Evolutionary conservation across 2,329 filamentous ascomycete species (phyloP).

Genomic region (Colletotrichum sp.): DNA sequence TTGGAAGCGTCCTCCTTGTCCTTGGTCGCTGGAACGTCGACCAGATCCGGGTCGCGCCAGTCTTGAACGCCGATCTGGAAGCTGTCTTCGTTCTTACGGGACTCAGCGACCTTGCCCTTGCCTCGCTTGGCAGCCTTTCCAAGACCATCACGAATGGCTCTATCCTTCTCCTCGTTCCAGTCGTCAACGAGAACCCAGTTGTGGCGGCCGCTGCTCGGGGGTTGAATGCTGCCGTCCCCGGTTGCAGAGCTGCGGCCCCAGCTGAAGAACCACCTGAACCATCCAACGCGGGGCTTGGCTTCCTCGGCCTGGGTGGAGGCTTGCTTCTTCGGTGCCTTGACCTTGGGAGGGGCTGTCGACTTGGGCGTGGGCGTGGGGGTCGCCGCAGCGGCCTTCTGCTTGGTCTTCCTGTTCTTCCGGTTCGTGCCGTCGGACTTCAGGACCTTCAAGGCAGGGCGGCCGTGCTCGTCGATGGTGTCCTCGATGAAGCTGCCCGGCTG

Average conservation of each 20-base stretch:
- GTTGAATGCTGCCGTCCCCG: constrained; percentile 61
- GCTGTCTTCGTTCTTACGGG: constrained; percentile 51
- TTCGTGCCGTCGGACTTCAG: constrained; percentile 50
- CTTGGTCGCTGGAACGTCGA: constrained; percentile 44
- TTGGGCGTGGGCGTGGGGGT: constrained; percentile 29
- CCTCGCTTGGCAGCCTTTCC: constrained; percentile 38
- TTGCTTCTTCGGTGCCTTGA: constrained; percentile 27
- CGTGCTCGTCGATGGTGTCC: constrained; percentile 64
- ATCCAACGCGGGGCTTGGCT: constrained; percentile 35
- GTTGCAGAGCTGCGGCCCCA: constrained; percentile 34
- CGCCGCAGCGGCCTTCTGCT: constrained; percentile 32
- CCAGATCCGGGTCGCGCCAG: constrained; percentile 71
- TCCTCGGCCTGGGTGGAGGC: constrained; percentile 26
- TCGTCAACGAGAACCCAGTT: constrained; percentile 76
- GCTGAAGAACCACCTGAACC: constrained; percentile 50
- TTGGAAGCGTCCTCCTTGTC: constrained; percentile 16
- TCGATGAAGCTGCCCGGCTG: constrained; percentile 71
- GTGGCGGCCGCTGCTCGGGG: constrained; percentile 74
- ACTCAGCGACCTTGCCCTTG: constrained; percentile 27
- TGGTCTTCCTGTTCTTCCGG: constrained; percentile 37
- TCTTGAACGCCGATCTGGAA: constrained; percentile 88
- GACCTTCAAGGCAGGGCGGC: constrained; percentile 59
- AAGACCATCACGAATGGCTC: constrained; percentile 44
- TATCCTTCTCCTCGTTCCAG: constrained; percentile 63
- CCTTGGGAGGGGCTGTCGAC: constrained; percentile 29